These are phyloP conservation scores for Furcasterigmium sp. DNA, from an alignment of 2,329 filamentous ascomycete genomes.

Conservation along the genomic window DNA sequence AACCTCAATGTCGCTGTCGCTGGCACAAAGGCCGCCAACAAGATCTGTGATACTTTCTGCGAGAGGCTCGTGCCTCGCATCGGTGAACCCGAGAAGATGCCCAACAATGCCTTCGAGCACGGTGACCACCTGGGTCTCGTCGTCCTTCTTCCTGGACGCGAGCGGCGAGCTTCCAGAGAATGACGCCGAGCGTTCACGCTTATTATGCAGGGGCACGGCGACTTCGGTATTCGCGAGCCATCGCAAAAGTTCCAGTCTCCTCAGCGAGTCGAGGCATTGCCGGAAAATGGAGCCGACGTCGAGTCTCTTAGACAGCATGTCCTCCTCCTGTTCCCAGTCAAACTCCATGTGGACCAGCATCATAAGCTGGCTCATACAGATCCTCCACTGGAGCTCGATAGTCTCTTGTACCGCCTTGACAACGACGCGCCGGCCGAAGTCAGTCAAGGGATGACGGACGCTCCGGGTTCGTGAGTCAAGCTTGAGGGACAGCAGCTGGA, in stretches of 20 bases:
- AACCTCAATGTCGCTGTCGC: slow-evolving; percentile 62
- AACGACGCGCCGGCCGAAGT: slow-evolving; percentile 70
- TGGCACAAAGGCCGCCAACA: slow-evolving; percentile 59
- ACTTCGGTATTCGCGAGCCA: slow-evolving; percentile 62
- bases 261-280: slow-evolving; percentile 64
- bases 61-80: slow-evolving; percentile 43
- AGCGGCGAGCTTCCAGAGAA: slow-evolving; percentile 22
- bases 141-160: slow-evolving; percentile 33
- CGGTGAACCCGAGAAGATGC: slow-evolving; percentile 58
- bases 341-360: slow-evolving; percentile 83
- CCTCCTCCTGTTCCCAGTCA: slow-evolving; percentile 69
- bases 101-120: slow-evolving; percentile 55
- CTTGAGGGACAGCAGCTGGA: slow-evolving; percentile 34
- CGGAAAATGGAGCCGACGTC: slow-evolving; percentile 67
- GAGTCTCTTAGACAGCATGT: slow-evolving; percentile 53
- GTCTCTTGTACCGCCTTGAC: slow-evolving; percentile 76
- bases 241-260: slow-evolving; percentile 66
- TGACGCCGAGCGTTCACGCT: slow-evolving; percentile 29
- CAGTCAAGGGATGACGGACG: slow-evolving; percentile 54
- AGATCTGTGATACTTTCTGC: slow-evolving; percentile 61
- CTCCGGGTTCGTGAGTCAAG: slow-evolving; percentile 40
- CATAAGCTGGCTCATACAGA: slow-evolving; percentile 77
- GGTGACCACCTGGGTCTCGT: slow-evolving; percentile 46
- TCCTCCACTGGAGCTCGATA: slow-evolving; percentile 63
- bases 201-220: slow-evolving; percentile 39